Conservation (phyloP, 257 asterid species). For the Linderniella brevidens region DNA sequence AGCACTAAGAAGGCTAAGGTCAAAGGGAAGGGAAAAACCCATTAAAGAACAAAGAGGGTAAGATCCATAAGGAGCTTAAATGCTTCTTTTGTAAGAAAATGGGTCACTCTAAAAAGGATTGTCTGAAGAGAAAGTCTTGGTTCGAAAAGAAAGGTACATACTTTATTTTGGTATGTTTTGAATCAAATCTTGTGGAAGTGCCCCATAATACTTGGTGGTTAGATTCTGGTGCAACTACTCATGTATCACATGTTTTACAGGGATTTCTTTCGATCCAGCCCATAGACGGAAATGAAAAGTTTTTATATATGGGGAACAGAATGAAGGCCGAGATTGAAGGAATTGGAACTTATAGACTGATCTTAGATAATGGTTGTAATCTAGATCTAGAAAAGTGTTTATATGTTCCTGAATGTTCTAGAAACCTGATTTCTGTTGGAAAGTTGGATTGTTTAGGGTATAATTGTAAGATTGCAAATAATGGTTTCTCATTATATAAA, state of each 20-base stretch:
- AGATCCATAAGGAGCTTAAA: neutral
- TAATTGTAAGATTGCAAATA: too few species aligned
- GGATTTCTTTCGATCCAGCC: neutral
- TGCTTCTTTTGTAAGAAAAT: neutral
- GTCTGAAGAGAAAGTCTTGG: neutral
- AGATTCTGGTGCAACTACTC: neutral
- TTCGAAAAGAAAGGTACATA: neutral
- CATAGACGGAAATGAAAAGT: neutral
- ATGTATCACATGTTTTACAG: neutral
- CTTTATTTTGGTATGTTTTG: neutral
- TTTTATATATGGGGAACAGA: neutral
- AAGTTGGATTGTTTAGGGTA: too few species aligned
- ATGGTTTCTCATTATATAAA: too few species aligned
- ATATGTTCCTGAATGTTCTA: too few species aligned
- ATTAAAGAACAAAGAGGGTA: neutral
- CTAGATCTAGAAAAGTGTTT: too few species aligned
- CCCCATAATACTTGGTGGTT: slow-evolving; percentile 3
- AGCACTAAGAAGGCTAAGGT: neutral
- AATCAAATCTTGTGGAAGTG: neutral
- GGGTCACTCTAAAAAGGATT: neutral
- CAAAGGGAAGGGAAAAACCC: too few species aligned
- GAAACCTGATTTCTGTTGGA: too few species aligned
- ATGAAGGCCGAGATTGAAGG: too few species aligned
- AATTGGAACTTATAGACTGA: too few species aligned
- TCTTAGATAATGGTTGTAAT: too few species aligned